Evolutionary conservation across 169 alveolate genomes (phyloP).

Genomic region (Cryptosporidium bovis): DNA sequence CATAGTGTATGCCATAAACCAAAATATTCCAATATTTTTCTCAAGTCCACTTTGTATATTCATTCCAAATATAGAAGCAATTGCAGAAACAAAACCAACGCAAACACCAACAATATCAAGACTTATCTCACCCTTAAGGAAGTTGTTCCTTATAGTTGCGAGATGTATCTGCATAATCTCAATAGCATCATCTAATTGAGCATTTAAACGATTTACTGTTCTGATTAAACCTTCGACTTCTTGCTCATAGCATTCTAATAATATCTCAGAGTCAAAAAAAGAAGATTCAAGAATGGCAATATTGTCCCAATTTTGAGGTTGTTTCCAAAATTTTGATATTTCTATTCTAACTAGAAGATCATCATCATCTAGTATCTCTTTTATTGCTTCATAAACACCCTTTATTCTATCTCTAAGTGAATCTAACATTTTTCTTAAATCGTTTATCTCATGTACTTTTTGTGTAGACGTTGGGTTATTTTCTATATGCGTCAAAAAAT

Average conservation of each 20-base stretch:
- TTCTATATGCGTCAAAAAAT: conserved; percentile 76
- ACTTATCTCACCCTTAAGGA: conserved; percentile 83
- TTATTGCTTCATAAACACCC: conserved; percentile 81
- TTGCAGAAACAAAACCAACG: conserved; percentile 82
- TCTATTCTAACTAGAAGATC: conserved; percentile 81
- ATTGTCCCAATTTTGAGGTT: conserved; percentile 81
- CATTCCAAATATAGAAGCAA: conserved; percentile 86
- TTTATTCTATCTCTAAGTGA: conserved; percentile 78
- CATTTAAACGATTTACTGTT: conserved; percentile 79
- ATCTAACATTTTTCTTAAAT: conserved; percentile 78
- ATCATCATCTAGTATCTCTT: conserved; percentile 80
- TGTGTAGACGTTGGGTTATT: conserved; percentile 78
- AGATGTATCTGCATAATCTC: conserved; percentile 84
- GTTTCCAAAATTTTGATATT: conserved; percentile 79
- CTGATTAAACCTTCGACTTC: conserved; percentile 83
- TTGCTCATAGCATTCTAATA: conserved; percentile 83
- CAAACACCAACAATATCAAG: conserved; percentile 82
- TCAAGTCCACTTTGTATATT: conserved; percentile 83
- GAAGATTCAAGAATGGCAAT: conserved; percentile 77
- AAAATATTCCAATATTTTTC: conserved; percentile 77
- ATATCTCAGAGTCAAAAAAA: conserved; percentile 81
- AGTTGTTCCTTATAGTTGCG: conserved; percentile 83
- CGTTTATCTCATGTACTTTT: conserved; percentile 79
- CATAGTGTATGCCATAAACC: conserved; percentile 81
- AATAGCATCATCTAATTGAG: conserved; percentile 84